phyloP scores from a whole-genome alignment of 495 filamentous ascomycete species.

The Choiromyces venosus region DNA sequence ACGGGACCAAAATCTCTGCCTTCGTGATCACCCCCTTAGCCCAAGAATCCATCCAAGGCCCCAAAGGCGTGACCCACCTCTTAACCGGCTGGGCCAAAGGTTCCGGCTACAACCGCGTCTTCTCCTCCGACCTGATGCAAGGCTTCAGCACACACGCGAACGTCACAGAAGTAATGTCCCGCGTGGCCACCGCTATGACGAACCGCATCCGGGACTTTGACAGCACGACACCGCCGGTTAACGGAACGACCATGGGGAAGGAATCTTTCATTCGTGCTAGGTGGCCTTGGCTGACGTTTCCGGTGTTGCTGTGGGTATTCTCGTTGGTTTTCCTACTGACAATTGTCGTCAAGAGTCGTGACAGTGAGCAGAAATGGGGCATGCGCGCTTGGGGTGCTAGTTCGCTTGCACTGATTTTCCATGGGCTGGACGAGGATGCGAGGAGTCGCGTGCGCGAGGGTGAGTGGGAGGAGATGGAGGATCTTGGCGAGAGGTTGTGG shows the following conservation, averaged over 20 bases:
- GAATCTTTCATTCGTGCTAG: conserved; percentile 22
- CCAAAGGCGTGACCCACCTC: conserved; percentile 6
- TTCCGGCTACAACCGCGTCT: conserved; percentile 4
- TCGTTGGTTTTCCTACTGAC: conserved; percentile 22
- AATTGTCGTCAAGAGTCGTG: conserved; percentile 11
- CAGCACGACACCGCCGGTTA: neutral
- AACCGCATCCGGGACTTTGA: conserved; percentile 24
- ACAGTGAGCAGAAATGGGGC: conserved; percentile 8
- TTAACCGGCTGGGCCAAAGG: conserved; percentile 20
- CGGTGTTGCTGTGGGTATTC: conserved; percentile 24
- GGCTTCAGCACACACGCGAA: conserved; percentile 19
- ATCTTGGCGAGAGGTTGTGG: conserved; percentile 28
- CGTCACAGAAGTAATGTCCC: conserved; percentile 11
- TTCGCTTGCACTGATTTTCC: conserved; percentile 27
- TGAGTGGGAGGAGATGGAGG: conserved; percentile 33
- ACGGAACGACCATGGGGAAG: neutral
- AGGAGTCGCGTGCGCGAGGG: conserved; percentile 10
- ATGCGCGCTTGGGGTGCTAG: conserved; percentile 30
- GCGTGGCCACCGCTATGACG: conserved; percentile 20
- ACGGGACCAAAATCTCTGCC: conserved; percentile 5
- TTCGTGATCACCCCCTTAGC: conserved; percentile 14
- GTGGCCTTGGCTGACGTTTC: conserved; percentile 34
- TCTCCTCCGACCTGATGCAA: conserved; percentile 28
- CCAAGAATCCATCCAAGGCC: conserved; percentile 12
- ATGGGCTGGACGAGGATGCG: conserved; percentile 28